A percentile compares a stretch with the other conserved stretches of the same genome.
Evolutionary conservation across 352 stramenopile species (phyloP).

Genomic region (Pythium rishiriense): DNA sequence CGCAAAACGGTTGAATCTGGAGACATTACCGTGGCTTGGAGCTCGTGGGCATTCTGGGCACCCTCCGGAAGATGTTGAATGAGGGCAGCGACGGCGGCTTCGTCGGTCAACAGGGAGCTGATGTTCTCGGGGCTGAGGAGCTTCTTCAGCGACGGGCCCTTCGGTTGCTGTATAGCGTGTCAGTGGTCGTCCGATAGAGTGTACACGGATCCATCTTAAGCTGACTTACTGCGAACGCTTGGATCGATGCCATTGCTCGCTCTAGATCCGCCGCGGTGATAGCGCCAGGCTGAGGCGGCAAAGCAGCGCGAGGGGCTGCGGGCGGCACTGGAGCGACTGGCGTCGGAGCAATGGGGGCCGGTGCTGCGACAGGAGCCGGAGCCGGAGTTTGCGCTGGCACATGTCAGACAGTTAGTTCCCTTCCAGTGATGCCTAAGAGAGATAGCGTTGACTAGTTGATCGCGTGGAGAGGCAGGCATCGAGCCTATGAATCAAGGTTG

Average conservation of each 20-base stretch:
- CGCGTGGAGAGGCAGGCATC: too few species aligned
- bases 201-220: too few species aligned
- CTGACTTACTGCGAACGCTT: slow-evolving; percentile 49
- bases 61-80: slow-evolving; percentile 78
- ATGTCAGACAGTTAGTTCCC: not conserved
- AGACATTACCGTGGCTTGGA: slow-evolving; percentile 58
- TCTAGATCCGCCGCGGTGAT: slow-evolving; percentile 86
- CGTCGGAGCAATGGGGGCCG: not conserved
- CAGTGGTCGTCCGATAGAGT: too few species aligned
- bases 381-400: not conserved
- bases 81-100: slow-evolving; percentile 50
- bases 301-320: slow-evolving; percentile 3
- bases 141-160: slow-evolving; percentile 60
- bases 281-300: not conserved
- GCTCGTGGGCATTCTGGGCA: slow-evolving; percentile 70
- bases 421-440: not conserved
- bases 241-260: slow-evolving; percentile 83
- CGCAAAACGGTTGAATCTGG: not conserved
- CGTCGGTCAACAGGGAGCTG: slow-evolving; percentile 62
- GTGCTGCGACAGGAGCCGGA: slow-evolving; percentile 12
- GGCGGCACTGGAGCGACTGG: slow-evolving; percentile 13
- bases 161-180: slow-evolving; percentile 41
- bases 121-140: slow-evolving; percentile 63
- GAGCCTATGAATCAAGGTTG: too few species aligned
- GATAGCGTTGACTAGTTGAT: not conserved